These are phyloP conservation scores for Phaffia rhodozyma DNA, from an alignment of 1,284 basidiomycete species.

Conservation along the genomic window DNA sequence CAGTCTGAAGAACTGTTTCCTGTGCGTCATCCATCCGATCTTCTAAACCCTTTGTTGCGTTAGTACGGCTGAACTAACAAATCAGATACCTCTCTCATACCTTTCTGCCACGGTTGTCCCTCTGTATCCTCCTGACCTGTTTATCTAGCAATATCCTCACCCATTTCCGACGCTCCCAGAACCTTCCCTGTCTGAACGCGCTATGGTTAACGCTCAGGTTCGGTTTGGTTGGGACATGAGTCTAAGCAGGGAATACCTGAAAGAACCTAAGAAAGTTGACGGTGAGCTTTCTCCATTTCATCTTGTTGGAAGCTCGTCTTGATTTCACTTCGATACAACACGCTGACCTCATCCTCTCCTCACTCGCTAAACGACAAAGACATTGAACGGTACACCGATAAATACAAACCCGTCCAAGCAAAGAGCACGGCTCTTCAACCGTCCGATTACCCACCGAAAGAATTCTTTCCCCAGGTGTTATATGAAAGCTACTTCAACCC, in stretches of 20 bases:
- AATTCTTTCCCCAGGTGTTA: slow-evolving; percentile 4
- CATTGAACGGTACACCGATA: slow-evolving; percentile 15
- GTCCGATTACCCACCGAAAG: slow-evolving; percentile 2
- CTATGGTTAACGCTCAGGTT: slow-evolving; percentile 6
- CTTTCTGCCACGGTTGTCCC: not conserved
- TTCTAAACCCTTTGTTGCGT: not conserved
- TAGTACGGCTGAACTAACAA: not conserved
- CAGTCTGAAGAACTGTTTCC: slow-evolving; percentile 15
- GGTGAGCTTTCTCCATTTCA: slow-evolving; percentile 1
- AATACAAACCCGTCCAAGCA: slow-evolving; percentile 6
- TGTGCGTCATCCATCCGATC: not conserved
- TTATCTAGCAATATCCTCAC: slow-evolving; percentile 4
- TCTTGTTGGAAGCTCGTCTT: not conserved
- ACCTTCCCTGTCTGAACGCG: slow-evolving; percentile 1
- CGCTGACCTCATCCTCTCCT: not conserved
- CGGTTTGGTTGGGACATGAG: slow-evolving; percentile 12
- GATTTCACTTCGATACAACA: not conserved
- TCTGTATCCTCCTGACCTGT: not conserved
- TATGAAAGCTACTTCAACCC: slow-evolving; percentile 11
- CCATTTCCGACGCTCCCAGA: slow-evolving; percentile 13
- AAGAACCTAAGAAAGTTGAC: slow-evolving; percentile 4
- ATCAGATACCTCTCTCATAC: too few species aligned
- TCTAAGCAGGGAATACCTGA: slow-evolving; percentile 1
- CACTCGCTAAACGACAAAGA: not conserved
- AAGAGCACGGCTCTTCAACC: slow-evolving; percentile 1